Conservation (phyloP, 257 asterid genomes). For the Galeopsis tetrahit region DNA sequence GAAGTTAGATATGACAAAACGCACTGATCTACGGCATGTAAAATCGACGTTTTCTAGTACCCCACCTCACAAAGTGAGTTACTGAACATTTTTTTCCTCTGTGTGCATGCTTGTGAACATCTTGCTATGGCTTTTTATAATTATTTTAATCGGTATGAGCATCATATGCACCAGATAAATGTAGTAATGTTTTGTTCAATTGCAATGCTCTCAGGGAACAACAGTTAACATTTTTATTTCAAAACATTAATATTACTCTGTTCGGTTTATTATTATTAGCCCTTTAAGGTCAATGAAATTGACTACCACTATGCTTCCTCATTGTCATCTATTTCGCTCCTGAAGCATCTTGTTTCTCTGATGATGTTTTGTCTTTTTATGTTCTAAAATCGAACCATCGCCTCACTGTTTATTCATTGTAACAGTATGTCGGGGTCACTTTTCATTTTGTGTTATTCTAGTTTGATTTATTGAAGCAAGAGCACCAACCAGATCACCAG, state of each 20-base stretch:
- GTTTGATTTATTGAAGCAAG: conserved; percentile 6
- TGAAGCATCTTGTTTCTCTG: conserved; percentile 8
- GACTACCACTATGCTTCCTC: background rate
- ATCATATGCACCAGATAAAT: background rate
- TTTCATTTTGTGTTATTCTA: conserved; percentile 10
- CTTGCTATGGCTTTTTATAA: background rate
- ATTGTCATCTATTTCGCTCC: background rate
- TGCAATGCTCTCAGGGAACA: background rate
- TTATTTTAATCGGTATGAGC: background rate
- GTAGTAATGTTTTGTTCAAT: background rate
- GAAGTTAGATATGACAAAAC: conserved; percentile 87
- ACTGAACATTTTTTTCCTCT: background rate
- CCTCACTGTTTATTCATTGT: conserved; percentile 4
- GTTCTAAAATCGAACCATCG: background rate
- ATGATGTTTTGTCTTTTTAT: background rate
- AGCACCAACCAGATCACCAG: conserved; percentile 26
- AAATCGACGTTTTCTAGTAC: conserved; percentile 74
- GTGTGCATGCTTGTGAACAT: conserved; percentile 10
- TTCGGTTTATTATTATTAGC: conserved; percentile 6
- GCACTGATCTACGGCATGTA: conserved; percentile 89
- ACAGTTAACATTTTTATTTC: background rate
- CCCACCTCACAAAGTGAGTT: conserved; percentile 77
- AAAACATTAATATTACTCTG: background rate
- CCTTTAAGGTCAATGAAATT: background rate
- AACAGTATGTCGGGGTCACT: background rate